These are phyloP conservation scores for Didymella lethalis DNA, from an alignment of 2,329 filamentous ascomycete species.

Conservation along the genomic window DNA sequence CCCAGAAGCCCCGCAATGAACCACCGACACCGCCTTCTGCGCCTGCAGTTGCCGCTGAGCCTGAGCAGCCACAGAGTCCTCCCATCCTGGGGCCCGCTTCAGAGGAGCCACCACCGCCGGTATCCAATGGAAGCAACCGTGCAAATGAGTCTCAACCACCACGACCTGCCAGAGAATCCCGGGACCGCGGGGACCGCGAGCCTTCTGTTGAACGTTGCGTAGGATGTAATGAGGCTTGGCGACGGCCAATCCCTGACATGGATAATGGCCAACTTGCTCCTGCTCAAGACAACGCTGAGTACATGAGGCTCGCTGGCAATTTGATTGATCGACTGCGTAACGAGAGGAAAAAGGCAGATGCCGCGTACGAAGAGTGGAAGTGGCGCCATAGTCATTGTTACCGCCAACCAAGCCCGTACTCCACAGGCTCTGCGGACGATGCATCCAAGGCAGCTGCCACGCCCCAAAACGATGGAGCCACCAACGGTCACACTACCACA, in stretches of 20 bases:
- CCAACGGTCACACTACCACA: slow-evolving; percentile 8
- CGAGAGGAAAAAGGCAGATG: slow-evolving; percentile 29
- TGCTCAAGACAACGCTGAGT: slow-evolving; percentile 27
- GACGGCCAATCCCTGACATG: slow-evolving; percentile 27
- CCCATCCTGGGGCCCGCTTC: slow-evolving; percentile 16
- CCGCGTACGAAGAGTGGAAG: slow-evolving; percentile 29
- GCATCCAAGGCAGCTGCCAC: slow-evolving; percentile 9
- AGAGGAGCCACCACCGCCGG: slow-evolving; percentile 19
- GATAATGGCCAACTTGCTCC: slow-evolving; percentile 23
- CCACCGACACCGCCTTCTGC: slow-evolving; percentile 20
- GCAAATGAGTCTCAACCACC: slow-evolving; percentile 14
- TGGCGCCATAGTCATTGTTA: slow-evolving; percentile 21
- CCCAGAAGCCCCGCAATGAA: slow-evolving; percentile 30
- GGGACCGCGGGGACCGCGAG: slow-evolving; percentile 20
- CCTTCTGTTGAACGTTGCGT: slow-evolving; percentile 32
- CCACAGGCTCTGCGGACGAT: slow-evolving; percentile 16
- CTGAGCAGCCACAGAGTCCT: slow-evolving; percentile 17
- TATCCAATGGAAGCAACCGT: slow-evolving; percentile 9
- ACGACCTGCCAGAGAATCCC: slow-evolving; percentile 9
- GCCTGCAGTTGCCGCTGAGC: slow-evolving; percentile 11
- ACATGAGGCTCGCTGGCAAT: slow-evolving; percentile 24
- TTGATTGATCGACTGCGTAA: slow-evolving; percentile 30
- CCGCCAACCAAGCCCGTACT: slow-evolving; percentile 6
- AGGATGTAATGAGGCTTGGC: slow-evolving; percentile 34
- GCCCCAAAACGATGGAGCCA: slow-evolving; percentile 1